Base-by-base conservation (phyloP, 2,329 filamentous ascomycete species). In the Fusarium buharicum region DNA sequence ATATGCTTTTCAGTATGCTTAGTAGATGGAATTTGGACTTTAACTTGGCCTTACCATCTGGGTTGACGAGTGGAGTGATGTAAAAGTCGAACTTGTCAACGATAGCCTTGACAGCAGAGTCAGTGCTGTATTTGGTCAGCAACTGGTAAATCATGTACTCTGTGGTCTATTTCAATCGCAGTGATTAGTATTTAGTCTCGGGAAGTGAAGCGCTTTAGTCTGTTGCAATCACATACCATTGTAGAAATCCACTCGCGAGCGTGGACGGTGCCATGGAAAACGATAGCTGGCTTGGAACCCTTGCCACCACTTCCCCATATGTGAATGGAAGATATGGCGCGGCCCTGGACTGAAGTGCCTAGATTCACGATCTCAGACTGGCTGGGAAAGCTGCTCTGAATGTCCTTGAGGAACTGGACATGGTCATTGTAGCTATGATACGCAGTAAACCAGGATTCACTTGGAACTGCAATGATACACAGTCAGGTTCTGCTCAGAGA, bases 81-180 rank as follows among this genome's bases (percentile, higher is more conserved):
- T 87, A 89, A 64, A 87, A 88, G 76, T 90, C 88, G 71, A 86
- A 88, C 57, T 80, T 83, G 74, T 89, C 81, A 40, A 89, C 78
- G 49, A 84, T 79, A 1, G 73, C 60, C 50, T 64, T 64, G 31
- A 64, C 55, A 34, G 61, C 55, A 0, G 61, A 38, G 47, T 64
- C 61, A 9, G 50, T 33, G 33, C 27, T 30, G 38, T 64, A 64
- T 46, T 64, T 64, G 46, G 61, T 64, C 46, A 64, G 22, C 6
- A 64, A 43, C 50, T 64, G 61, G 43, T 64, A 64, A 2, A 60
- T 50, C 50, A 64, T 46, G 20, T 64, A 64, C 47, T 64, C 55
- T 4, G 55, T 12, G 8, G 60, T 64, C 61, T 64, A 4, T 22
- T 3, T 0, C 22, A 12, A 13, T 16, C 12, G 4, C 5, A 4